Evolutionary conservation across 139 green algal genomes (phyloP), one percentile per base, ranked within the genome.

Genomic region (Coccomyxa sp.): DNA sequence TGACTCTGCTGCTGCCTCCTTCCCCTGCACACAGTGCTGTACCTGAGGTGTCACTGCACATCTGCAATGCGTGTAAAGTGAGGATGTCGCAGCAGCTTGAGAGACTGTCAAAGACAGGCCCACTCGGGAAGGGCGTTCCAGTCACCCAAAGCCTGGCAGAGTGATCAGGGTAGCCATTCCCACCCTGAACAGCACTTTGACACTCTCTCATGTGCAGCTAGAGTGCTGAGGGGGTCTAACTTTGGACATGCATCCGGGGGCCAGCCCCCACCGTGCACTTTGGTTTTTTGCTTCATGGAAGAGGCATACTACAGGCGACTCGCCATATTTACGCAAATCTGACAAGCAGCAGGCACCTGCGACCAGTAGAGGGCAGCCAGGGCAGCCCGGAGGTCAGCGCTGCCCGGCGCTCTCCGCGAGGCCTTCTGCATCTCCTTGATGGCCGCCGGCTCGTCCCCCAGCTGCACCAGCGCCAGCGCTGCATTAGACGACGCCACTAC

Each of bases 321-420:
- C 14, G 44, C 14, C 44, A 58, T 58, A 16, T 16, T 58, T 16
- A 29, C 12, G 12, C 44, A 58, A 58, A 58, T 12, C 14, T 16
- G 44, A 58, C 14, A 29, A 16, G 14, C 12, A 58, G 27, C 6
- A 34, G 14, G 35, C 73, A 68, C 73, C 73, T 78, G 74, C 31
- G 39, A 55, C 85, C 89, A 97, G 77, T 94, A 94, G 55, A 96
- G 78, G 6, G 94, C 92, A 0, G 93, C 89, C 29, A 97, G 86
- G 8, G 91, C 94, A 4, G 90, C 93, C 0, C 93, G 82, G 85
- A 95, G 95, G 85, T 97, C 94, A 0, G 88, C 88, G 24, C 73
- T 89, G 33, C 93, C 94, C 0, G 94, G 92, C 0, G 93, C 93
- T 0, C 92, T 78, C 16, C 93, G 82, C 8, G 90, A 82, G 37